Base-by-base conservation (phyloP, 208 protist species). In the Herpetomonas tarakana region DNA sequence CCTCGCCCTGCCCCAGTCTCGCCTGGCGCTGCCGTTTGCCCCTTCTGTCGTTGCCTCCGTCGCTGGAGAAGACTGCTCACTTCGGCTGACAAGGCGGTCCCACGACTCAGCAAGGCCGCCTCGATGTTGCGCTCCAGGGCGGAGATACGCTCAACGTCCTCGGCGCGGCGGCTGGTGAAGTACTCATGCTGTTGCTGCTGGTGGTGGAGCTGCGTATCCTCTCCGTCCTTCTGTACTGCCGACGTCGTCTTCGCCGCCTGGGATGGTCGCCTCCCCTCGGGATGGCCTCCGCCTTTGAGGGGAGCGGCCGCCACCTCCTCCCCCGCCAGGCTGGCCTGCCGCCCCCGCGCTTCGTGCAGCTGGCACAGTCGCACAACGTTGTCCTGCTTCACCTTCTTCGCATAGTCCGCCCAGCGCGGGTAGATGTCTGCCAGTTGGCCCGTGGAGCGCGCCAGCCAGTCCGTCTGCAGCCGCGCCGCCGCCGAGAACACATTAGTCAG, bases 401-500 rank as follows among this genome's bases (percentile, higher is more conserved):
- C 80, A 68, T 91, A 91, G 27, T 87, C 75, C 25, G 80, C 59
- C 85, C 88, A 94, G 53, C 77, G 74, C 0, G 67, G 75, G 29
- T 80, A 68, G 22, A 61, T 69, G 65, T 81, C 80, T 27, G 73
- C 61, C 12, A 94, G 74, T 52, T 86, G 75, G 2, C 88, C 86
- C 0, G 77, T 81, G 29, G 59, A 55, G 12, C 88, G 84, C 74
- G 88, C 74, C 65, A 82, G 76, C 85, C 88, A 94, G 49, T 94
- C 88, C 11, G 74, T 94, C 52, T 87, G 53, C 31, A 92, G 83
- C 4, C 88, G 78, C n/a, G 81, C 78, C 12, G 80, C 66, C 3
- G 80, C 72, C 4, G 88, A 68, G 57, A 94, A 94, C 18, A 92
- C 88, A 59, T 88, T 94, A 4, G 88, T 91, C 19, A 94, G 62